phyloP scores from a whole-genome alignment of 495 filamentous ascomycete species.

The Opeltia flavorubescens region DNA sequence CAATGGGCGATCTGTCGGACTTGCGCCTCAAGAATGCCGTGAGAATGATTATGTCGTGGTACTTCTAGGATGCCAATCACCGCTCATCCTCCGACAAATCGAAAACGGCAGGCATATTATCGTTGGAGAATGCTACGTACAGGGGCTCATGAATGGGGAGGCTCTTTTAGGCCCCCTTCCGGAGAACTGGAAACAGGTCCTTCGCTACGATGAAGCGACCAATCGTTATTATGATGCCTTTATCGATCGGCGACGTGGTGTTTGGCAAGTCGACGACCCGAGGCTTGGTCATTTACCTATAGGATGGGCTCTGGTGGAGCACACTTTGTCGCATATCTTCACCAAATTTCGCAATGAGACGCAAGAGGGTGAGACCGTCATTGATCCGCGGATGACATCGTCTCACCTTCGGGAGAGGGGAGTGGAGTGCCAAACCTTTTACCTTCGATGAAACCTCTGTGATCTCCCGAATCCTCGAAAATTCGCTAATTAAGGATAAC shows the following conservation, averaged over 20 bases:
- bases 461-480: no score
- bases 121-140: slow-evolving; percentile 14
- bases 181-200: neutral
- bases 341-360: neutral
- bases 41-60: slow-evolving; percentile 8
- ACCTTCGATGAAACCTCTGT: no score
- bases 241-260: neutral
- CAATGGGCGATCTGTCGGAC: slow-evolving; percentile 9
- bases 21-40: slow-evolving; percentile 3
- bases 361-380: neutral
- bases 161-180: slow-evolving; percentile 5
- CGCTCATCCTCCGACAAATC: slow-evolving; percentile 4
- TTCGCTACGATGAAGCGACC: neutral
- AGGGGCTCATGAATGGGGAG: slow-evolving; percentile 14
- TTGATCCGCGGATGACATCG: neutral
- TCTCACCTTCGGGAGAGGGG: neutral
- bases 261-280: neutral
- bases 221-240: neutral
- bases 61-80: slow-evolving; percentile 9
- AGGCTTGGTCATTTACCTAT: neutral
- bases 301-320: neutral
- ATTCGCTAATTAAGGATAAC: no score
- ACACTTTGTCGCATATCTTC: neutral
- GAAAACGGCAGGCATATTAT: slow-evolving; percentile 5
- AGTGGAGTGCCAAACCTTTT: neutral